Conservation (phyloP, 805 yeast genomes). For the Wickerhamomyces ciferrii region DNA sequence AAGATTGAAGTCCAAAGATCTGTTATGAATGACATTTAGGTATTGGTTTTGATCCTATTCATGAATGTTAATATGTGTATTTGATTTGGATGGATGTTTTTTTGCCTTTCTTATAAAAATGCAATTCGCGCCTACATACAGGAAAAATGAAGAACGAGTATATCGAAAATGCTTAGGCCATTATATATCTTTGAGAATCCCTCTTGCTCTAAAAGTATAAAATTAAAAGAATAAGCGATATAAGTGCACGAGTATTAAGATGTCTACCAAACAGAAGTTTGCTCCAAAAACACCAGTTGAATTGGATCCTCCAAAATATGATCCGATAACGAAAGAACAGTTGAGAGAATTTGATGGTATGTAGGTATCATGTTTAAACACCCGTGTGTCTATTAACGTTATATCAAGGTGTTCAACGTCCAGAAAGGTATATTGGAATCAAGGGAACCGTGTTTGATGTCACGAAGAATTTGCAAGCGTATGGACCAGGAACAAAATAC, state of each 20-base stretch:
- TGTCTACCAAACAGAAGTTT: conserved; percentile 24
- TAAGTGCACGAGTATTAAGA: not conserved
- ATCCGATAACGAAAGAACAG: conserved; percentile 35
- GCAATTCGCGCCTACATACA: no score
- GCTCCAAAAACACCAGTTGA: conserved; percentile 51
- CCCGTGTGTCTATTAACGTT: no score
- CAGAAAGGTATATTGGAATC: conserved; percentile 64
- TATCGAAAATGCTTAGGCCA: no score
- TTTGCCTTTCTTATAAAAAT: not conserved
- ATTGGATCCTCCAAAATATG: conserved; percentile 46
- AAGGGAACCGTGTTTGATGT: conserved; percentile 80
- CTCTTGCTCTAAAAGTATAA: no score
- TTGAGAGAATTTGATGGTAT: conserved; percentile 41
- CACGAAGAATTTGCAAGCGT: conserved; percentile 53
- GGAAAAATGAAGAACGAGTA: no score
- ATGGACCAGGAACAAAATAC: conserved; percentile 76
- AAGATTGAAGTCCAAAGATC: conserved; percentile 90
- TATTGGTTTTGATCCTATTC: no score
- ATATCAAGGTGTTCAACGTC: conserved; percentile 30
- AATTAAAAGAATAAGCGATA: no score
- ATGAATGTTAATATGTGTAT: no score
- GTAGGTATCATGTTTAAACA: no score
- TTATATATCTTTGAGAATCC: no score
- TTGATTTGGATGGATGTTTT: no score
- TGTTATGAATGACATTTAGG: conserved; percentile 36